Conservation (phyloP, 2,329 filamentous ascomycete genomes). For the Botrytis fabae region DNA sequence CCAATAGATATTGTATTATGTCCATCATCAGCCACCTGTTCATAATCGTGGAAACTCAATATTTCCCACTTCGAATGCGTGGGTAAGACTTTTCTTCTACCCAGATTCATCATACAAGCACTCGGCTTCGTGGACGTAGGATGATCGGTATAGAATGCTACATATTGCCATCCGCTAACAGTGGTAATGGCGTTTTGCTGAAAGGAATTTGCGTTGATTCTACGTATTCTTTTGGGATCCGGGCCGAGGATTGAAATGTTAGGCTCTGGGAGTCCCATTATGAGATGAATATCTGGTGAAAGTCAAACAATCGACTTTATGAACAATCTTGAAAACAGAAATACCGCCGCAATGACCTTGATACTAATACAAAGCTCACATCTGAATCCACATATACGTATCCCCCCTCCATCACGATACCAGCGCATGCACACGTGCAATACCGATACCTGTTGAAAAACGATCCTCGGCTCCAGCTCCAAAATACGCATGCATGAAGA, state of each 20-base stretch:
- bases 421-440: not conserved
- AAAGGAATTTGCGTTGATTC: slow-evolving; percentile 36
- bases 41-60: slow-evolving; percentile 33
- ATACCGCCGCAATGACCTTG: not conserved
- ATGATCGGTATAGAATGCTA: slow-evolving; percentile 31
- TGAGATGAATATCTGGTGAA: not conserved
- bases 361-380: not conserved
- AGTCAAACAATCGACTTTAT: not conserved
- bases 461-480: not conserved
- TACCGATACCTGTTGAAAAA: not conserved
- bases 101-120: slow-evolving; percentile 29
- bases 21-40: slow-evolving; percentile 34
- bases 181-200: slow-evolving; percentile 35
- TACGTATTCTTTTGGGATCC: slow-evolving; percentile 30
- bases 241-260: slow-evolving; percentile 29
- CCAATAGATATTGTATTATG: slow-evolving; percentile 35
- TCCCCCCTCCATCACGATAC: not conserved
- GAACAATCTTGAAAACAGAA: not conserved
- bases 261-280: slow-evolving; percentile 24
- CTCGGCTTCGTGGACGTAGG: not conserved
- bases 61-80: slow-evolving; percentile 27
- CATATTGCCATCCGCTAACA: slow-evolving; percentile 33
- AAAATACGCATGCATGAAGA: not conserved
- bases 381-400: not conserved
- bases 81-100: slow-evolving; percentile 22